Evolutionary conservation across 2,329 filamentous ascomycete genomes (phyloP).

Genomic region (Fusarium sp.): DNA sequence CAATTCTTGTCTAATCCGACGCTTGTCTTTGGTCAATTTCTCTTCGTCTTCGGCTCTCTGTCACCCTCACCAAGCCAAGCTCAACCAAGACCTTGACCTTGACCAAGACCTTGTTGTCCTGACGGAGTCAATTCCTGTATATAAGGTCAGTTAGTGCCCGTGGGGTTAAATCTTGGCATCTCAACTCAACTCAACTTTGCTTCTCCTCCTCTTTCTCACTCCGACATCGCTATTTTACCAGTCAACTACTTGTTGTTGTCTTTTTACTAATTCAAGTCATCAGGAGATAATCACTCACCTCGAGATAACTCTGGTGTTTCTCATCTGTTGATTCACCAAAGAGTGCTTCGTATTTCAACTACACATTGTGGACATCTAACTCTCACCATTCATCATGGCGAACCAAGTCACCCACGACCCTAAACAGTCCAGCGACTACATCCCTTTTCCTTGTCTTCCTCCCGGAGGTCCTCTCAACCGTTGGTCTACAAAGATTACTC

Average conservation of each 20-base stretch:
- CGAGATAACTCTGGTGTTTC: background rate
- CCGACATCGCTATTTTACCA: background rate
- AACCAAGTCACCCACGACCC: slow-evolving; percentile 50
- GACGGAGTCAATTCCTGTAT: slow-evolving; percentile 7
- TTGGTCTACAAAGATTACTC: slow-evolving; percentile 85
- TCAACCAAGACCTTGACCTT: background rate
- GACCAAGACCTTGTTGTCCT: slow-evolving; percentile 19
- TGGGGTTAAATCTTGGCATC: slow-evolving; percentile 18
- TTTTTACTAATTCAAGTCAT: background rate
- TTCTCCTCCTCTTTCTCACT: background rate
- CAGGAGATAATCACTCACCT: background rate
- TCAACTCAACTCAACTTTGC: background rate
- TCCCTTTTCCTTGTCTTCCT: slow-evolving; percentile 63
- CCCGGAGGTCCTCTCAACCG: slow-evolving; percentile 76
- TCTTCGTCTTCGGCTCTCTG: slow-evolving; percentile 3
- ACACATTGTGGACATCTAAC: background rate
- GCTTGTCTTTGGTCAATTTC: slow-evolving; percentile 23
- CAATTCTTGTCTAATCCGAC: slow-evolving; percentile 29
- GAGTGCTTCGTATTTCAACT: background rate
- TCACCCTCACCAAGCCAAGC: slow-evolving; percentile 11
- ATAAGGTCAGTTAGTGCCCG: background rate
- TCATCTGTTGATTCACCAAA: background rate
- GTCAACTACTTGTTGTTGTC: background rate
- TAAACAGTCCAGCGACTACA: slow-evolving; percentile 63
- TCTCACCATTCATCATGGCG: slow-evolving; percentile 37